Percentiles rank a stretch among this genome's conserved stretches.
Evolutionary conservation across 306 rosid genomes (phyloP).

Genomic region (Cicer judaicum): DNA sequence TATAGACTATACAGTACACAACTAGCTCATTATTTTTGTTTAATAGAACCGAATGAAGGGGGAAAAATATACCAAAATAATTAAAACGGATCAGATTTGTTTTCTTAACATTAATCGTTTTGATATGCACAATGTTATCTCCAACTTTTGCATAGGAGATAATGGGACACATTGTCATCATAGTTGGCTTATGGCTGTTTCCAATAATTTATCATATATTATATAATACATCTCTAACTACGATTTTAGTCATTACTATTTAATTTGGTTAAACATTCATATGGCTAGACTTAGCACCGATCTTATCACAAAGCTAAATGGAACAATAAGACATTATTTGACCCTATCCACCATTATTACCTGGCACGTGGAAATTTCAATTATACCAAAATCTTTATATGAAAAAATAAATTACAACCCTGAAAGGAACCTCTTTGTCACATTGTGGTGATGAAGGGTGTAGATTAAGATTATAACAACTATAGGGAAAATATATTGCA

Average conservation of each 20-base stretch:
- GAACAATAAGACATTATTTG: conserved; percentile 31
- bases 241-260: conserved; percentile 20
- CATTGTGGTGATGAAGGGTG: conserved; percentile 17
- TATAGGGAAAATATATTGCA: conserved; percentile 15
- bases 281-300: conserved; percentile 26
- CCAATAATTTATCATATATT: conserved; percentile 24
- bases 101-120: background rate
- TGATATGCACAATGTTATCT: conserved; percentile 27
- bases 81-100: background rate
- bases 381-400: conserved; percentile 34
- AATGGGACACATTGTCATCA: conserved; percentile 41
- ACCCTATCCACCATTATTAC: conserved; percentile 47
- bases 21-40: too few species aligned
- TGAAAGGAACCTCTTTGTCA: conserved; percentile 28
- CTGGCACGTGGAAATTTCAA: conserved; percentile 45
- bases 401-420: conserved; percentile 16
- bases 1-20: too few species aligned
- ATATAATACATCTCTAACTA: conserved; percentile 27
- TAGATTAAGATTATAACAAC: conserved; percentile 29
- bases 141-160: conserved; percentile 30
- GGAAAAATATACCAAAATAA: background rate
- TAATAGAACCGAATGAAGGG: too few species aligned
- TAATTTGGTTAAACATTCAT: conserved; percentile 22
- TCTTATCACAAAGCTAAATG: conserved; percentile 44
- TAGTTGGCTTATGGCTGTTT: conserved; percentile 48